Evolutionary conservation across 345 rosid species (phyloP), one percentile per base, ranked within the genome.

Genomic region (Ceriops zippeliana): DNA sequence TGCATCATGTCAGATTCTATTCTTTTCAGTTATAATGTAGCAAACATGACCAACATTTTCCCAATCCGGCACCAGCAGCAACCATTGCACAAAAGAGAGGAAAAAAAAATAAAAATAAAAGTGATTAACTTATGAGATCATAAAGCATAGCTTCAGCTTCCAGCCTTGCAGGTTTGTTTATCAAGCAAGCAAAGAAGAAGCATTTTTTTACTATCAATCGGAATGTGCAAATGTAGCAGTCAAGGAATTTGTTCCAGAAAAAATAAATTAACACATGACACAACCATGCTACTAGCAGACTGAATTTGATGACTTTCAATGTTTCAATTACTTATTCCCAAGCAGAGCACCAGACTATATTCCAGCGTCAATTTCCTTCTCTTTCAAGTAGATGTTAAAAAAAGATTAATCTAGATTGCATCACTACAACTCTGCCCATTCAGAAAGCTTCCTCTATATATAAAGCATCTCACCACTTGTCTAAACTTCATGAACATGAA

Each of bases 181-280:
- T 83, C 96, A 71, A 93, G 88, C 96, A 71, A 93, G 88, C 81
- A 93, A 83, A 0, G 97, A 93, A 78, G 97, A 77, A 37, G 97
- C 97, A 76, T 93, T 93, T 81, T 81, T 93, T 93, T 79, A 89
- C 85, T 71, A 93, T 80, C 81, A 91, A 87, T 70, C 83, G 79
- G 67, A 93, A 93, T 46, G 96, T 93, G 75, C 97, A 93, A 82
- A 93, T 96, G 95, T 89, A 85, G 21, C 30, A n/a, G 75, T 58
- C 26, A 51, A 22, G 22, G 26, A n/a, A 67, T 69, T 60, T 22
- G 34, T 28, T 11, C 58, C 34, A 21, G 47, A 38, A 38, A 38
- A 38, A 38, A 38, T 38, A 38, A 38, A 2, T 11, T 38, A 10
- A 38, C 47, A 38, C 16, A 38, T 9, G 47, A 16, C 47, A 10